Percentiles rank a stretch among this genome's conserved stretches.
Evolutionary conservation across 139 green algal genomes (phyloP).

Genomic region (Chlorella vulgaris): DNA sequence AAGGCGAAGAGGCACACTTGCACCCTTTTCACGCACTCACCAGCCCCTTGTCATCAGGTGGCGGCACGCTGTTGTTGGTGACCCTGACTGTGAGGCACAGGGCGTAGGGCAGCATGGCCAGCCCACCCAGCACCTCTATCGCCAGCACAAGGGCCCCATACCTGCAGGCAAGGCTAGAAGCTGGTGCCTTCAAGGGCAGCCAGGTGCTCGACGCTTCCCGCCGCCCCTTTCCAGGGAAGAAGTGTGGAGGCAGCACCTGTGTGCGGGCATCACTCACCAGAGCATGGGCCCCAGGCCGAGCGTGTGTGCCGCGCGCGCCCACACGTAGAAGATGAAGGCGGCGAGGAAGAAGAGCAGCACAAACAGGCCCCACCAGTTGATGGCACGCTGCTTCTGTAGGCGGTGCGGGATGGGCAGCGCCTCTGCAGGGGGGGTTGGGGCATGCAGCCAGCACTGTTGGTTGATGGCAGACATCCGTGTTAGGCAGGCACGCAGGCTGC

Average conservation of each 20-base stretch:
- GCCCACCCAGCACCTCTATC: constrained; percentile 59
- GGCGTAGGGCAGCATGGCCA: constrained; percentile 62
- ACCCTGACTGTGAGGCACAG: constrained; percentile 47
- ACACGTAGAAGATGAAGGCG: constrained; percentile 61
- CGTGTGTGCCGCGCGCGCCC: constrained; percentile 54
- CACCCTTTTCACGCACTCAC: background rate
- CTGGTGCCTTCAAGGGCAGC: no score
- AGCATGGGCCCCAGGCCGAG: constrained; percentile 57
- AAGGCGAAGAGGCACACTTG: background rate
- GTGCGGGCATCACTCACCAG: no score
- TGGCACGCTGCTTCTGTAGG: constrained; percentile 27
- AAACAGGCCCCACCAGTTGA: constrained; percentile 54
- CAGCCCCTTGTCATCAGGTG: constrained; percentile 21
- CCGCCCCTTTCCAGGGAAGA: background rate
- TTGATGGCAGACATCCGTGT: no score
- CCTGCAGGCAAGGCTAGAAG: background rate
- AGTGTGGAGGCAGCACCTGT: background rate
- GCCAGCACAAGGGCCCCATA: constrained; percentile 56
- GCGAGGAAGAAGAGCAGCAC: constrained; percentile 48
- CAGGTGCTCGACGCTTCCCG: no score
- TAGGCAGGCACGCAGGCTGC: no score
- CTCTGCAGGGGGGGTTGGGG: background rate
- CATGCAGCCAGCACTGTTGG: no score
- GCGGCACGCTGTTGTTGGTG: constrained; percentile 25
- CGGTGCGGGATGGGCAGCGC: constrained; percentile 28